Percentiles rank a stretch among this genome's conserved stretches.
Evolutionary conservation across 768 basidiomycete species (phyloP).

Genomic region (Calvatia gigantea): DNA sequence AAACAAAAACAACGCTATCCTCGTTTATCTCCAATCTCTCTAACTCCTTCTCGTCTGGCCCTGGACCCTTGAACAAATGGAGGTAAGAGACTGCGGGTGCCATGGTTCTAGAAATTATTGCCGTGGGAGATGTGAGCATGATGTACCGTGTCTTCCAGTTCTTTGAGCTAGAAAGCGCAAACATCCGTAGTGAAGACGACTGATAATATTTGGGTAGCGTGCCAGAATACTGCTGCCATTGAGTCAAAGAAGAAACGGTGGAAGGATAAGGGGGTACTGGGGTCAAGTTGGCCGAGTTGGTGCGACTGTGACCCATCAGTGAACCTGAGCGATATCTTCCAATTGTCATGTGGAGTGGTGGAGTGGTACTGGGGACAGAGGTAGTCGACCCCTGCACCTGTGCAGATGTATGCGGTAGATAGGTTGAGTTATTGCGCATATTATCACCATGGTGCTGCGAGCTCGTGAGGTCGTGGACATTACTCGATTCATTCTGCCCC

Average conservation of each 20-base stretch:
- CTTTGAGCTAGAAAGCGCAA: slow-evolving; percentile 54
- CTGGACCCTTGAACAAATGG: slow-evolving; percentile 68
- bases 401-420: slow-evolving; percentile 20
- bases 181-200: slow-evolving; percentile 64
- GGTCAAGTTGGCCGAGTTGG: slow-evolving; percentile 30
- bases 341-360: slow-evolving; percentile 15
- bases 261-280: slow-evolving; percentile 64
- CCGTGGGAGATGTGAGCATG: slow-evolving; percentile 49
- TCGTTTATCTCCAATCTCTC: slow-evolving; percentile 77
- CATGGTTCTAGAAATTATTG: slow-evolving; percentile 31
- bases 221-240: slow-evolving; percentile 50
- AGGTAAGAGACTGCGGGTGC: slow-evolving; percentile 51
- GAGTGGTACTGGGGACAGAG: slow-evolving; percentile 24
- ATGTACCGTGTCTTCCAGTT: slow-evolving; percentile 69
- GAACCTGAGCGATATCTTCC: slow-evolving; percentile 38
- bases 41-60: slow-evolving; percentile 61
- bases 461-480: slow-evolving; percentile 10
- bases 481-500: neutral
- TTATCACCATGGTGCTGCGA: slow-evolving; percentile 15
- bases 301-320: slow-evolving; percentile 31
- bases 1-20: slow-evolving; percentile 71
- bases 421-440: slow-evolving; percentile 19
- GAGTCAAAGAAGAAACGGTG: slow-evolving; percentile 43
- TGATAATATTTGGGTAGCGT: slow-evolving; percentile 68
- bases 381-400: slow-evolving; percentile 27